Percentiles rank a stretch among this genome's conserved stretches.
Evolutionary conservation across 257 asterid genomes (phyloP).

Genomic region (Linaria vulgaris): DNA sequence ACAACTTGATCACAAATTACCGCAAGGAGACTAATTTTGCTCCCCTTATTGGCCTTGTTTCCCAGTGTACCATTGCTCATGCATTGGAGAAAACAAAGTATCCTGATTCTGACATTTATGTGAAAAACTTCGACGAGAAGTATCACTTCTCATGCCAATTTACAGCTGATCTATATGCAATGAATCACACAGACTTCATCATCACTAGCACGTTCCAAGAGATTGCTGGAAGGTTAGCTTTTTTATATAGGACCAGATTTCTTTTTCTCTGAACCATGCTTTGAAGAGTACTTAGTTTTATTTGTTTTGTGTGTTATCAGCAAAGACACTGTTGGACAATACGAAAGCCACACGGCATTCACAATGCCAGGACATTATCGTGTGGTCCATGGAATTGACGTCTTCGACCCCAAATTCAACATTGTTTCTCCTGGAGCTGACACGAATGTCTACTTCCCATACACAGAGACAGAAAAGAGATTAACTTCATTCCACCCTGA

Average conservation of each 20-base stretch:
- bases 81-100: conserved; percentile 94
- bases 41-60: background rate
- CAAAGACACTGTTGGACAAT: conserved; percentile 95
- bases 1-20: too few relatives aligned
- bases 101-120: conserved; percentile 83
- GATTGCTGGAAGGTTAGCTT: conserved; percentile 83
- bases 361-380: conserved; percentile 96
- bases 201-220: conserved; percentile 98
- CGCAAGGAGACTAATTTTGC: conserved; percentile 2
- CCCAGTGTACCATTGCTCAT: conserved; percentile 91
- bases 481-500: conserved; percentile 71
- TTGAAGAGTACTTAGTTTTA: background rate
- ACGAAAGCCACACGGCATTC: conserved; percentile 96
- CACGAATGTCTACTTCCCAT: conserved; percentile 64
- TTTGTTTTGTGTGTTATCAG: conserved; percentile 35
- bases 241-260: background rate
- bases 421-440: conserved; percentile 99
- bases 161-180: conserved; percentile 92
- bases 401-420: conserved; percentile 94
- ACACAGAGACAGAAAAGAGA: conserved; percentile 69
- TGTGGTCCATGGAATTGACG: conserved; percentile 90
- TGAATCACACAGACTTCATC: conserved; percentile 98
- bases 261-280: background rate
- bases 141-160: conserved; percentile 96
- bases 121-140: conserved; percentile 79